phyloP scores from a whole-genome alignment of 2,329 filamentous ascomycete species.

The Pseudocercospora fijiensis region DNA sequence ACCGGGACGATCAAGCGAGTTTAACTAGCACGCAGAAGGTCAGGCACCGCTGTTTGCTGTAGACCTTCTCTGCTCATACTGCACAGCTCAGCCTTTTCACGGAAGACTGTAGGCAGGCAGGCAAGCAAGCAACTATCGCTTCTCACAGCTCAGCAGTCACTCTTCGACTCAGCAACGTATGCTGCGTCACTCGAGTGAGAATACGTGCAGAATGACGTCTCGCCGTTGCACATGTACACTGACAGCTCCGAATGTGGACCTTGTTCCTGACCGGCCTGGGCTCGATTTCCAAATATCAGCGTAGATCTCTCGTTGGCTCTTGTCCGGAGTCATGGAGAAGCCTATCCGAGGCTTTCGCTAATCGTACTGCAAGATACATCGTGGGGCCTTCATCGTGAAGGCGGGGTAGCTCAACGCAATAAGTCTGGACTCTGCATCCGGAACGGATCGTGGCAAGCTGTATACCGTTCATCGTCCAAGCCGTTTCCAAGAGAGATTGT shows the following conservation, averaged over 20 bases:
- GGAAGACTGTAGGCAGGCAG: no score
- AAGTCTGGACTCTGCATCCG: conserved; percentile 1
- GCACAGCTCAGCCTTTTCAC: background rate
- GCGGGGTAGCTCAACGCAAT: conserved; percentile 4
- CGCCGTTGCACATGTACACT: background rate
- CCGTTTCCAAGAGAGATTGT: background rate
- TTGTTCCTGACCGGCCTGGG: no score
- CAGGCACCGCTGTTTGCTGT: background rate
- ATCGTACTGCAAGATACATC: no score
- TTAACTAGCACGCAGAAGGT: background rate
- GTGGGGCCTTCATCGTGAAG: conserved; percentile 11
- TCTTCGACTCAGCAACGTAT: no score
- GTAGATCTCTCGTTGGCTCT: background rate
- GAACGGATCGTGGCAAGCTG: conserved; percentile 1
- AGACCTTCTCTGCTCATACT: background rate
- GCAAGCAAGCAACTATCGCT: no score
- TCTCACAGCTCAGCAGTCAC: no score
- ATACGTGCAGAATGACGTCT: background rate
- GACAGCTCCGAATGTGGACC: background rate
- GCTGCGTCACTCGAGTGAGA: no score
- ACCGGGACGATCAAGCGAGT: background rate
- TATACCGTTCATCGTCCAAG: conserved; percentile 7
- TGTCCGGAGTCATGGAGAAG: conserved; percentile 5
- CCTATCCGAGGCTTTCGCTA: no score
- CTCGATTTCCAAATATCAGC: background rate